Evolutionary conservation across 441 rosid species (phyloP), one percentile per base, ranked within the genome.

Genomic region (Viola pubescens): DNA sequence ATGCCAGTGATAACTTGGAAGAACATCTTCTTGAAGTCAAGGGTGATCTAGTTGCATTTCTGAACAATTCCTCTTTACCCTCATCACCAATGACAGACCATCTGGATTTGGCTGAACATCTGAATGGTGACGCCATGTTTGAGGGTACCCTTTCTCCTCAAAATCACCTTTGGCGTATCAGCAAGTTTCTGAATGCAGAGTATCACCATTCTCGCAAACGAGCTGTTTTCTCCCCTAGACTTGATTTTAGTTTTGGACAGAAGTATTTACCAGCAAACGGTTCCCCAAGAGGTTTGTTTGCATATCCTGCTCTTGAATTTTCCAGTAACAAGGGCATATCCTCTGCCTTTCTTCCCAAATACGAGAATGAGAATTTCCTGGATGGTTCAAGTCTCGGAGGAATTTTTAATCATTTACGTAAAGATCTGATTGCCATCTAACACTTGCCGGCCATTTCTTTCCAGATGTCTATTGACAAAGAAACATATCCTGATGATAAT

Each of bases 11-110:
- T 64, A 75, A 73, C 19, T 59, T 56, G 10, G 66, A 62, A 62
- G 69, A 64, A 61, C 52, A 62, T 53, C 42, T 44, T 48, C 48
- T 69, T 49, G 70, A 64, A 59, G 71, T 65, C 1, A 41, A 61
- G 48, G 70, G 75, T 50, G 74, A 70, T 44, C 44, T 40, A 5
- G 63, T 14, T 64, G 59, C 71, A 59, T 63, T 62, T 64, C 59
- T 63, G 59, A 63, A 57, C 14, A 16, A n/a, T 54, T 57, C 55
- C 37, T 65, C 75, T 14, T 66, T 62, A 38, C 12, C 52, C 39
- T 53, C 58, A 9, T 56, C 60, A n/a, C 56, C 8, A n/a, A 40
- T n/a, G 9, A 52, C 62, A 45, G 65, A 56, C 39, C 49, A 45
- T 58, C 56, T 39, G 38, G 37, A 61, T 65, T 54, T 34, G 4